A percentile compares a stretch with the other conserved stretches of the same genome.
These are phyloP conservation scores for Globisporangium acanthophoron DNA, from an alignment of 352 stramenopile genomes.

Conservation along the genomic window DNA sequence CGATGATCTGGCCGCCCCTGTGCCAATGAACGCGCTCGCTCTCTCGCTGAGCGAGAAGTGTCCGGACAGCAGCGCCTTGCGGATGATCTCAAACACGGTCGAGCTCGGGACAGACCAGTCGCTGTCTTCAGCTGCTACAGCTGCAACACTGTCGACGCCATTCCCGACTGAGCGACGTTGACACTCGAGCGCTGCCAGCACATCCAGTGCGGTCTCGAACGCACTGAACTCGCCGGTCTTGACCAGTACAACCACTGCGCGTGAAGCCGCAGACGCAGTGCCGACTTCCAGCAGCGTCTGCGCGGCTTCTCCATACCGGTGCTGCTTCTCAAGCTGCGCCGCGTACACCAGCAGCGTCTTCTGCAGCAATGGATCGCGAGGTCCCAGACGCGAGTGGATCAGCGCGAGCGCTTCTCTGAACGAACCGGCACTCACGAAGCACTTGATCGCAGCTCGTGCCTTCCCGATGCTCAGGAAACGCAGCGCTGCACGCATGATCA, in stretches of 20 bases:
- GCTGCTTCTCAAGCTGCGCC: slow-evolving; percentile 28
- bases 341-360: slow-evolving; percentile 34
- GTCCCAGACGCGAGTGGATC: slow-evolving; percentile 33
- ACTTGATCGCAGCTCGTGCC: slow-evolving; percentile 36
- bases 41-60: slow-evolving; percentile 26
- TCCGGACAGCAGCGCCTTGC: slow-evolving; percentile 12
- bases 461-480: slow-evolving; percentile 60
- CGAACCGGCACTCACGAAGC: slow-evolving; percentile 29
- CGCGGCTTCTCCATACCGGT: slow-evolving; percentile 26
- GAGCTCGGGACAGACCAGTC: slow-evolving; percentile 29
- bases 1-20: slow-evolving; percentile 4
- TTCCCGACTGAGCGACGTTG: not conserved
- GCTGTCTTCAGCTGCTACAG: not conserved
- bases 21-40: slow-evolving; percentile 17
- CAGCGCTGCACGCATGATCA: slow-evolving; percentile 24
- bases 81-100: slow-evolving; percentile 35
- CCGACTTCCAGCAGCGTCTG: slow-evolving; percentile 21
- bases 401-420: slow-evolving; percentile 59
- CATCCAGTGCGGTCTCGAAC: slow-evolving; percentile 26
- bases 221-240: slow-evolving; percentile 24
- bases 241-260: slow-evolving; percentile 25
- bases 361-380: slow-evolving; percentile 30
- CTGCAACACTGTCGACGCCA: not conserved
- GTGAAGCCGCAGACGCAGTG: slow-evolving; percentile 14
- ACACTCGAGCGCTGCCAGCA: slow-evolving; percentile 14